Percentiles rank a stretch among this genome's conserved stretches.
phyloP scores from a whole-genome alignment of 371 early-diverging fungal species.

The Funneliformis caledonium region DNA sequence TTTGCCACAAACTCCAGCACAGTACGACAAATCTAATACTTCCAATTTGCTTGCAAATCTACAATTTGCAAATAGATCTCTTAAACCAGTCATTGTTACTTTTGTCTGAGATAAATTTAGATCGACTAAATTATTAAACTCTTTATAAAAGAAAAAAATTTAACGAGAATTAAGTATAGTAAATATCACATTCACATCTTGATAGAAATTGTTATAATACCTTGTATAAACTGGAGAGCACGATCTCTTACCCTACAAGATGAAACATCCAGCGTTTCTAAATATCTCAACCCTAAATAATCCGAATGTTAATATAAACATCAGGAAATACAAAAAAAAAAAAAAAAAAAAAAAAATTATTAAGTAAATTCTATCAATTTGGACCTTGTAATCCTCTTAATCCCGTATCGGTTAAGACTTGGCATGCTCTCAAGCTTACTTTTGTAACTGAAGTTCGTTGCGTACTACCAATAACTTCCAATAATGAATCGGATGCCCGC shows the following conservation, averaged over 20 bases:
- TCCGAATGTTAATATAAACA: not conserved
- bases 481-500: not conserved
- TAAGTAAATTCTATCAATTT: not conserved
- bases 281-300: not conserved
- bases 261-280: not conserved
- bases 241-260: not conserved
- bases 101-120: constrained; percentile 13
- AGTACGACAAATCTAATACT: constrained; percentile 1
- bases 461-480: not conserved
- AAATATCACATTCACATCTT: no score
- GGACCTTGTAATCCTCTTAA: not conserved
- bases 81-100: not conserved
- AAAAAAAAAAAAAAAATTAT: not conserved
- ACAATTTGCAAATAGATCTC: not conserved
- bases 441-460: not conserved
- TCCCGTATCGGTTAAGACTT: not conserved
- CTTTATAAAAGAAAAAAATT: not conserved
- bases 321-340: not conserved
- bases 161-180: not conserved
- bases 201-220: not conserved
- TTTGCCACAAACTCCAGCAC: not conserved
- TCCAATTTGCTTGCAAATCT: not conserved
- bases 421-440: not conserved
- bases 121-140: not conserved
- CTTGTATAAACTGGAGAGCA: not conserved